These are phyloP conservation scores for Didymella pinodella DNA, from an alignment of 2,329 filamentous ascomycete species.

Conservation along the genomic window DNA sequence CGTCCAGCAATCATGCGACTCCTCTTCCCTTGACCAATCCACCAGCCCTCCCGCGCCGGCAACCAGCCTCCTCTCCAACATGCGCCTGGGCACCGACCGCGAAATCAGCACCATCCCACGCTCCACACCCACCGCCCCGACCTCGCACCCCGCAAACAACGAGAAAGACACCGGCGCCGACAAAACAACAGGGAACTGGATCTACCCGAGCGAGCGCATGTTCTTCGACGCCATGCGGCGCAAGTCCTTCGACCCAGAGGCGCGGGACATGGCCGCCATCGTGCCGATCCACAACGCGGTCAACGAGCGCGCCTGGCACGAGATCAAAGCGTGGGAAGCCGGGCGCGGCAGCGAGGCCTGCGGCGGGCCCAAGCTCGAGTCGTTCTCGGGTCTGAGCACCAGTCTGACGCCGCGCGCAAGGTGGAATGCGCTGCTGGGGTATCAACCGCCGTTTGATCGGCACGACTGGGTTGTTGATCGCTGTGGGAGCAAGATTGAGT, in stretches of 20 bases:
- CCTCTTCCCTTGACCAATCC: constrained; percentile 46
- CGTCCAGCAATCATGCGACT: constrained; percentile 49
- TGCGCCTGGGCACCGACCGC: constrained; percentile 54
- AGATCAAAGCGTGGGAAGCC: constrained; percentile 89
- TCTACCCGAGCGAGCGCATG: constrained; percentile 96
- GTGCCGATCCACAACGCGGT: constrained; percentile 99
- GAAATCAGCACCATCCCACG: constrained; percentile 53
- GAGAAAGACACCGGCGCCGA: constrained; percentile 75
- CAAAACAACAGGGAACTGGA: constrained; percentile 81
- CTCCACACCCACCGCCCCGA: constrained; percentile 36
- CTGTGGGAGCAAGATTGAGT: constrained; percentile 85
- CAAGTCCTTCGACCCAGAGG: constrained; percentile 78
- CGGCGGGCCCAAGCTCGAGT: constrained; percentile 80
- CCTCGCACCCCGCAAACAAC: constrained; percentile 68
- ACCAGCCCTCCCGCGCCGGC: constrained; percentile 32
- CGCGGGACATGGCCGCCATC: constrained; percentile 84
- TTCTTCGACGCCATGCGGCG: constrained; percentile 97
- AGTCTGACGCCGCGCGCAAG: constrained; percentile 81
- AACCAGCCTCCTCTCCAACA: constrained; percentile 38
- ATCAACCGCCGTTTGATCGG: constrained; percentile 88
- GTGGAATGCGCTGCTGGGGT: constrained; percentile 84
- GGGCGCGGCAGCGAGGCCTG: constrained; percentile 69
- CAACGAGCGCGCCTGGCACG: constrained; percentile 93
- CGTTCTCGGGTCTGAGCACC: constrained; percentile 74
- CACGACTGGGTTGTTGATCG: constrained; percentile 98